phyloP scores from a whole-genome alignment of 306 rosid species.

The Nissolia schottii region DNA sequence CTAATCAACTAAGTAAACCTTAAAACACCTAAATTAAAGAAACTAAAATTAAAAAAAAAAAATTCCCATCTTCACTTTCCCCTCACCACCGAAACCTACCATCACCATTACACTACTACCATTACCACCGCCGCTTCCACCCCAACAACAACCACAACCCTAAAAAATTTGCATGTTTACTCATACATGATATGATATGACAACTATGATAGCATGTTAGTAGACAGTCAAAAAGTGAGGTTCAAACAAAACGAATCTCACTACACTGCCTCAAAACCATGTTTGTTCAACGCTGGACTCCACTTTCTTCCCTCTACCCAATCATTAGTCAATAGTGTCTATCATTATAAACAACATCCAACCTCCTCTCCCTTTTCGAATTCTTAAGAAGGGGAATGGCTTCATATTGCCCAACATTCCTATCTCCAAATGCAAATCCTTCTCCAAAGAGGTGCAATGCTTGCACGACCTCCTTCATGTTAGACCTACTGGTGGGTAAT shows the following conservation, averaged over 20 bases:
- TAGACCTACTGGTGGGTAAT: conserved; percentile 31
- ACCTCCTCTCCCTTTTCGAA: conserved; percentile 11
- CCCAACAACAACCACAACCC: too few species aligned
- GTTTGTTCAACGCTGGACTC: neutral
- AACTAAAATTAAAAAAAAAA: too few species aligned
- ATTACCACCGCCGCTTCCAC: too few species aligned
- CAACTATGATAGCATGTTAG: neutral
- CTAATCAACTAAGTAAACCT: too few species aligned
- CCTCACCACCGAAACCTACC: too few species aligned
- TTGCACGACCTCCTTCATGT: neutral
- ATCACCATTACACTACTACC: too few species aligned
- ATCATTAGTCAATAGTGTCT: neutral
- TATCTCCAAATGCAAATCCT: neutral
- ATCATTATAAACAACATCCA: conserved; percentile 4
- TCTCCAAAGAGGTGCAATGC: conserved; percentile 21
- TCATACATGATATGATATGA: too few species aligned
- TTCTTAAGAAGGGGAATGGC: conserved; percentile 41
- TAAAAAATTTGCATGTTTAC: too few species aligned
- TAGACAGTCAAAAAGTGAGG: neutral
- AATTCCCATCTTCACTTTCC: too few species aligned
- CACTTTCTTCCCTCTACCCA: neutral
- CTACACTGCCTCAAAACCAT: neutral
- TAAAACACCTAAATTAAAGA: too few species aligned
- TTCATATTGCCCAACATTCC: neutral
- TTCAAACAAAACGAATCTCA: neutral